Base-by-base conservation (phyloP, 768 basidiomycete species). In the Trametes cinnabarina region DNA sequence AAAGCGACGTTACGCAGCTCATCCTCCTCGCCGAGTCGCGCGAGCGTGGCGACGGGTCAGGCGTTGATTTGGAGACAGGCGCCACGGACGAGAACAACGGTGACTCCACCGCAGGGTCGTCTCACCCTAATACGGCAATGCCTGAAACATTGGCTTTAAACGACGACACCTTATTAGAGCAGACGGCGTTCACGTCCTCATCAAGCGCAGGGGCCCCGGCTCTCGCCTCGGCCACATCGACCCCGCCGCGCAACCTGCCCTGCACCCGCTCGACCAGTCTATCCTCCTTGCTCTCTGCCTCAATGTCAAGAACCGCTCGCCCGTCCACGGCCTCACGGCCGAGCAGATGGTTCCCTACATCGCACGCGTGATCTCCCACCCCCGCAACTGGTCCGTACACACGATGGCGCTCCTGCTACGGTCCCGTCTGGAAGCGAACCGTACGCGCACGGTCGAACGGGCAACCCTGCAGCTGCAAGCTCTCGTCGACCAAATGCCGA, bases 321-420 rank as follows among this genome's bases (percentile, higher is more conserved):
- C 95, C 17, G 76, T 80, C 44, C 92, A 96, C 73, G 96, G 94
- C 12, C 81, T 99, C 51, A 97, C 95, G 26, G 79, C 81, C 49
- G 92, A 92, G 66, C 94, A 98, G 69, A 95, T 98, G 90, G 71
- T 85, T 2, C 90, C 97, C 12, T 98, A 96, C 78, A 84, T 98
- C 56, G 72, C 86, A 12, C 89, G 96, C 35, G 92, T 98, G 35
- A 83, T 98, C 63, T 78, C 86, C 1, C 92, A 98, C 68, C 93
- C 94, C 2, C 77, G 79, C 54, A 98, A 98, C 71, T 99, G 97
- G 97, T 90, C 93, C 5, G 79, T 98, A 28, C 93, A 98, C 74
- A 96, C 95, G 35, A 96, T 95, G 85, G 95, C 94, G 26, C 85
- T 98, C 51, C 82, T 99, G 48, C 84, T 98, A 25, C 89, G 97